Base-by-base conservation (phyloP, 176 grass and related monocot genomes). In the Secale cereale region DNA sequence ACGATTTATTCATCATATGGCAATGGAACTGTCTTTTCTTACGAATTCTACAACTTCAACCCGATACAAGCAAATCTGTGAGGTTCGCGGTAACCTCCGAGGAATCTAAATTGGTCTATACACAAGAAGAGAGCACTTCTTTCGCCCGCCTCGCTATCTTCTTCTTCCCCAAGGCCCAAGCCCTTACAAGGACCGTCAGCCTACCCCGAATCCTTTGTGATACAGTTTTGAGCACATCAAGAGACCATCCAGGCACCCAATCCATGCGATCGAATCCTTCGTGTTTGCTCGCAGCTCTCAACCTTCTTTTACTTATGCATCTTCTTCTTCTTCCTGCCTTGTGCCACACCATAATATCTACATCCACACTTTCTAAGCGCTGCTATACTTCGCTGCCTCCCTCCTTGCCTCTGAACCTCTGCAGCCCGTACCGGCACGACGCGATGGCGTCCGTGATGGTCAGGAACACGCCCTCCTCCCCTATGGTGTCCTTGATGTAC, bases 401-500 rank as follows among this genome's bases (percentile, higher is more conserved):
- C 77, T 87, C 87, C 83, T 87, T 95, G 50, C 60, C 80, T 50
- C 77, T 84, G 59, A 80, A 80, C 85, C 74, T 87, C 57, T 92
- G 93, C 68, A 98, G 89, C 33, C 52, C 56, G 59, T 86, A 98
- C 26, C 65, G 91, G 78, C 91, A 95, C 10, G 85, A 45, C 28
- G 84, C 46, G 62, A 95, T 82, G 37, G 96, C 96, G 32, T 95
- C 96, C 43, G 90, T 93, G 43, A 95, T 35, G 3, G 89, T 92
- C 48, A 98, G 83, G 87, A 95, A 98, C 65, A 92, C 81, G 85
- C 87, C 85, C 41, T 95, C 87, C 78, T 95, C 75, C 37, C 96
- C 93, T 20, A 98, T 54, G 35, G 70, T 27, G 60, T 61, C 62
- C 64, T 82, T 62, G 65, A 98, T 88, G 80, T 72, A 95, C 23